Base-by-base conservation (phyloP, 768 basidiomycete genomes). In the Naematelia aurantialba region DNA sequence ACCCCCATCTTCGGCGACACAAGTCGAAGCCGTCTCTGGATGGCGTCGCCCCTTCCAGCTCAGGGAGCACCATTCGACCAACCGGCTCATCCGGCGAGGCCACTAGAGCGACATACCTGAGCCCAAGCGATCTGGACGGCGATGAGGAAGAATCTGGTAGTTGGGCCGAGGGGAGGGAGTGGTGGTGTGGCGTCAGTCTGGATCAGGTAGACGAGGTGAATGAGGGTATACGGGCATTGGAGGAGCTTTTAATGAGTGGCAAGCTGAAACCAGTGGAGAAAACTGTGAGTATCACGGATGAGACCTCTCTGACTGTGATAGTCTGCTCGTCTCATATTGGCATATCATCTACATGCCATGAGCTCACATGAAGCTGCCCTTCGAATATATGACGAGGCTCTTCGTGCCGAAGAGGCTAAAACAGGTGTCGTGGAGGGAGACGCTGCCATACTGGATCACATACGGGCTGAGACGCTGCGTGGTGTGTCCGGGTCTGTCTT, bases 341-440 rank as follows among this genome's bases (percentile, higher is more conserved):
- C 89, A 1, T 90, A 89, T 75, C 87, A 88, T 68, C 85, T 86
- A 2, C 90, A 89, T 75, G 89, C 90, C 0, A 75, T 90, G 5
- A 84, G 85, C 25, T 80, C 82, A 24, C 85, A 85, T 17, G 75
- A 80, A 1, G 82, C 84, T 56, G 90, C 88, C 58, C 78, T 93
- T 13, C 65, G 78, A 2, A 80, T 64, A 29, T 62, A 63, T 25
- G 46, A 66, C 30, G 24, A 48, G 31, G 60, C 47, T 48, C 45
- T 24, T 30, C 45, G 57, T 61, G 24, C 19, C 31, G 34, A 48
- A 42, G 47, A 26, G 29, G 27, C 14, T 19, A 21, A 39, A 46
- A 5, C 31, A 5, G 64, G 68, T 4, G 56, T 65, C 4, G 62
- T 70, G 17, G 85, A 87, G 60, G 81, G 89, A 50, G 80, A 79